A percentile compares a stretch with the other conserved stretches of the same genome.
These are phyloP conservation scores for Nematodospora valgi DNA, from an alignment of 805 yeast genomes.

Conservation along the genomic window DNA sequence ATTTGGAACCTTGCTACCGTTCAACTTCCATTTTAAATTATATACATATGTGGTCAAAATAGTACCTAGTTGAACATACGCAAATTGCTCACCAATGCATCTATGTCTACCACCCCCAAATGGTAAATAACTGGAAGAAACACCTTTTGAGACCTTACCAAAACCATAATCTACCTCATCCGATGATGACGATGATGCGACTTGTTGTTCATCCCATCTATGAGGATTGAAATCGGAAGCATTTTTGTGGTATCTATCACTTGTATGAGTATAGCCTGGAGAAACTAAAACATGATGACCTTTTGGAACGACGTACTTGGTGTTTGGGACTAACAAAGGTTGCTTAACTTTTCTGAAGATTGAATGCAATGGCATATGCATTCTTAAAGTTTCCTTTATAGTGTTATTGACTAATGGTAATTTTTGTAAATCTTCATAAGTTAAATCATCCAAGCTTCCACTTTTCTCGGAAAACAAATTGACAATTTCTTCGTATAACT, in stretches of 20 bases:
- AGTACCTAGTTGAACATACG: constrained; percentile 88
- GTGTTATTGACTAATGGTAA: constrained; percentile 79
- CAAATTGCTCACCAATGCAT: constrained; percentile 99
- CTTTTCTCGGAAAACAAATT: constrained; percentile 54
- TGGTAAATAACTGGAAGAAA: constrained; percentile 91
- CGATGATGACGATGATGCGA: constrained; percentile 17
- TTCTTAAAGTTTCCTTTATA: constrained; percentile 89
- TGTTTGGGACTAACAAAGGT: constrained; percentile 75
- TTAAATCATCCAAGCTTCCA: constrained; percentile 47
- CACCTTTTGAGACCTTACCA: constrained; percentile 95
- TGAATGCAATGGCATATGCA: constrained; percentile 96
- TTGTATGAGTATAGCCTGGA: constrained; percentile 87
- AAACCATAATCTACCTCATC: constrained; percentile 83
- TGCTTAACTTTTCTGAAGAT: constrained; percentile 86
- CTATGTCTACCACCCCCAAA: constrained; percentile 99
- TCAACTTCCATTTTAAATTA: constrained; percentile 71
- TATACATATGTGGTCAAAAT: constrained; percentile 72
- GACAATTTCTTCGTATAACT: constrained; percentile 71
- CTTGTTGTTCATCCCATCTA: constrained; percentile 60
- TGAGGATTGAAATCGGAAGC: constrained; percentile 74
- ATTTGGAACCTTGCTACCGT: constrained; percentile 46
- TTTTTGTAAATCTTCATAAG: constrained; percentile 79
- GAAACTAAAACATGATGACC: constrained; percentile 90
- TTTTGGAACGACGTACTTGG: constrained; percentile 75
- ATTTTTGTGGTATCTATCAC: constrained; percentile 74